Evolutionary conservation across 1,139 yeast species (phyloP).

Genomic region (Arxiozyma heterogenica): DNA sequence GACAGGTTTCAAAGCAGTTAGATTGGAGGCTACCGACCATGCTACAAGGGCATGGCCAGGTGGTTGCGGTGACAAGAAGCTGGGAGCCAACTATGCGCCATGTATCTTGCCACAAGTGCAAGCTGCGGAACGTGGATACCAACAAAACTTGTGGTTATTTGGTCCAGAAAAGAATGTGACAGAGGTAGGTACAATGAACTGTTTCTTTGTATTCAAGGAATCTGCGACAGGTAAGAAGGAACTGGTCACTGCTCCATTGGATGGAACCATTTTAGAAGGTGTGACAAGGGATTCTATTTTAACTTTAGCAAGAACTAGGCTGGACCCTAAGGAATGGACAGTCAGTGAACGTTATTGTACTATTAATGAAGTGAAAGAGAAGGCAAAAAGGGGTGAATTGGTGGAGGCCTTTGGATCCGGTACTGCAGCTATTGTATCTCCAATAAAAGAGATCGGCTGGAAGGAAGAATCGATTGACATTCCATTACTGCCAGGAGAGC

Average conservation of each 20-base stretch:
- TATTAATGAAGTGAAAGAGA: conserved; percentile 69
- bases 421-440: conserved; percentile 94
- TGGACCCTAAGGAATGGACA: conserved; percentile 67
- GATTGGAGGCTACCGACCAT: conserved; percentile 85
- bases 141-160: conserved; percentile 92
- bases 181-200: conserved; percentile 98
- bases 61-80: conserved; percentile 90
- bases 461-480: conserved; percentile 60
- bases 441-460: conserved; percentile 81
- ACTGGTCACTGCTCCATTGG: conserved; percentile 90
- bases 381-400: conserved; percentile 69
- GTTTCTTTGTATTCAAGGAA: conserved; percentile 71
- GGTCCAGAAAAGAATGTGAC: conserved; percentile 85
- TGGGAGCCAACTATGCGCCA: conserved; percentile 97
- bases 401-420: conserved; percentile 96
- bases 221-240: conserved; percentile 70
- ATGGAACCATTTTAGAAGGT: conserved; percentile 95
- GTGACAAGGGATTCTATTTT: conserved; percentile 89
- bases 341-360: conserved; percentile 75
- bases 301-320: conserved; percentile 61
- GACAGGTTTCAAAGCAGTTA: conserved; percentile 90
- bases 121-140: conserved; percentile 85
- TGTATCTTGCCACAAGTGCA: conserved; percentile 79
- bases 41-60: conserved; percentile 99
- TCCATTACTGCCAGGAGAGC: conserved; percentile 70